Base-by-base conservation (phyloP, 345 rosid genomes). In the Citrus cavaleriei region DNA sequence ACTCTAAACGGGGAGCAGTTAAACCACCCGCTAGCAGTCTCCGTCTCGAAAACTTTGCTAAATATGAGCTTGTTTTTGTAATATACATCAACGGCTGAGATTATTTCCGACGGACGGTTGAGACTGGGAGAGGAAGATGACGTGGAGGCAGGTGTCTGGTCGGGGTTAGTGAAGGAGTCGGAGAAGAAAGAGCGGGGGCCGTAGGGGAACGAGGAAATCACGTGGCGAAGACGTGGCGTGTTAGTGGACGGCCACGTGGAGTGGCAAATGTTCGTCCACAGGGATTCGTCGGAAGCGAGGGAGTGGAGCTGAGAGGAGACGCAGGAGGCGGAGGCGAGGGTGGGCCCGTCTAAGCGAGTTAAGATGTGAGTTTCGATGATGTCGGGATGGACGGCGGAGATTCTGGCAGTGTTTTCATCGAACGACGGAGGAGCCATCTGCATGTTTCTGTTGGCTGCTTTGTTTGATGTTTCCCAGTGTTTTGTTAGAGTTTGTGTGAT, bases 231-330 rank as follows among this genome's bases (percentile, higher is more conserved):
- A 25, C 78, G 80, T 49, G 89, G 88, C 32, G 42, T 24, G 27
- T 54, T 35, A n/a, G 93, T 87, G 73, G 98, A 95, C 30, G 98
- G 98, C 95, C 97, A 95, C 63, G 90, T 88, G 82, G 89, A 75
- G 60, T 27, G 76, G 81, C 95, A 91, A 7, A 90, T 76, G 63
- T 79, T 37, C 65, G 88, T 34, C 95, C 98, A 93, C 49, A 95
- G 84, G 19, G 78, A 5, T 27, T 65, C 70, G 6, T 85, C 5
- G 0, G 90, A 85, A 13, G 92, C 81, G 75, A 93, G 89, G 4
- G 84, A 58, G 80, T 76, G 80, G 68, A 95, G 85, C 13, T 93
- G 82, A 5, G 87, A 62, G 73, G 94, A 89, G 71, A 86, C 81
- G 79, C 93, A 88, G 6, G 94, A 78, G 73, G 84, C 79, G 73